Percentiles rank a stretch among this genome's conserved stretches.
Conservation (phyloP, 257 asterid genomes). For the Verbascum thapsus region DNA sequence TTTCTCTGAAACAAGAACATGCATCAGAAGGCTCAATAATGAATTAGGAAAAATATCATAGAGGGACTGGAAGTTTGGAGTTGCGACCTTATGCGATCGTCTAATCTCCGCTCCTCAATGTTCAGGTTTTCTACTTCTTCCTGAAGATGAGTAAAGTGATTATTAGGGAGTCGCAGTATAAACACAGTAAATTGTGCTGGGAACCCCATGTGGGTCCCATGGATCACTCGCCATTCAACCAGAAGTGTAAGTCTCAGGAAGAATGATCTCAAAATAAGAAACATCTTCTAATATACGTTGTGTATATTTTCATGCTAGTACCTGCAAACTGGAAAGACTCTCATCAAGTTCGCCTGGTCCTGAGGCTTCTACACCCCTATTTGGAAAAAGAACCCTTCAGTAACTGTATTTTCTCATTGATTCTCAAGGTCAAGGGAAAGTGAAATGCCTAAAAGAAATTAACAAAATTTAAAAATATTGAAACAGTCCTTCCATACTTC, state of each 20-base stretch:
- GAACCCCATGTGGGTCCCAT: no score
- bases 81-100: constrained; percentile 60
- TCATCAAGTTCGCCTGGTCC: constrained; percentile 82
- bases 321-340: constrained; percentile 78
- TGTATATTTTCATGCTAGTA: constrained; percentile 23
- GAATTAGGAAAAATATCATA: constrained; percentile 5
- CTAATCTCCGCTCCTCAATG: constrained; percentile 53
- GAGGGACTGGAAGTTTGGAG: constrained; percentile 13
- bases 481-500: constrained; percentile 63
- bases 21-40: constrained; percentile 28
- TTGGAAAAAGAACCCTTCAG: constrained; percentile 27
- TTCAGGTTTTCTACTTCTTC: constrained; percentile 58
- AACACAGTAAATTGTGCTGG: no score
- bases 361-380: constrained; percentile 83
- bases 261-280: no score
- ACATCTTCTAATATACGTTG: neutral
- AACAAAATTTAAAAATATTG: constrained; percentile 13
- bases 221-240: no score
- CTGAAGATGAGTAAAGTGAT: constrained; percentile 46
- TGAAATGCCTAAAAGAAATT: constrained; percentile 13
- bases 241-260: no score
- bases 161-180: no score
- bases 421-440: constrained; percentile 15
- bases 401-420: constrained; percentile 31
- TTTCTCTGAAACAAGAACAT: constrained; percentile 51